These are phyloP conservation scores for Aspergillus quadricinctus DNA, from an alignment of 2,329 filamentous ascomycete species.

Conservation along the genomic window DNA sequence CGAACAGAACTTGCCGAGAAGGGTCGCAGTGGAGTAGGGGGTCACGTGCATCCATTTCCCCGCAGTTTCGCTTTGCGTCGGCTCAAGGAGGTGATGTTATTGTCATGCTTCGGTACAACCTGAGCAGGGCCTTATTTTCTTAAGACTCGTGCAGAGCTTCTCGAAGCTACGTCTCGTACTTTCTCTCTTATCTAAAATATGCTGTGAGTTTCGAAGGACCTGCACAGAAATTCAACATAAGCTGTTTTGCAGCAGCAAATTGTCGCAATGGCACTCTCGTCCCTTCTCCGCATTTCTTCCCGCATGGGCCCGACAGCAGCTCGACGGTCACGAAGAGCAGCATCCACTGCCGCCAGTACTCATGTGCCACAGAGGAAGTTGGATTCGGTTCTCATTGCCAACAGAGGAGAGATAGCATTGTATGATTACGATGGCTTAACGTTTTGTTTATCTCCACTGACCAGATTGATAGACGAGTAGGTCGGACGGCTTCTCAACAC, in stretches of 20 bases:
- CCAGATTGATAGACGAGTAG: slow-evolving; percentile 59
- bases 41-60: slow-evolving; percentile 27
- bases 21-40: slow-evolving; percentile 15
- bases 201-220: slow-evolving; percentile 1
- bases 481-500: slow-evolving; percentile 78
- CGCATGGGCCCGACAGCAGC: slow-evolving; percentile 28
- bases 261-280: slow-evolving; percentile 32
- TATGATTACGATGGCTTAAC: slow-evolving; percentile 26
- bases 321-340: slow-evolving; percentile 26
- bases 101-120: slow-evolving; percentile 1
- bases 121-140: slow-evolving; percentile 1
- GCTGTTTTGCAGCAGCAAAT: slow-evolving; percentile 1
- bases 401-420: slow-evolving; percentile 93
- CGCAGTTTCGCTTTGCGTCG: slow-evolving; percentile 38
- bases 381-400: slow-evolving; percentile 87
- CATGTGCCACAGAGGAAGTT: slow-evolving; percentile 36
- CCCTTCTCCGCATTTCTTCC: slow-evolving; percentile 38
- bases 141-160: not conserved
- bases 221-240: slow-evolving; percentile 8
- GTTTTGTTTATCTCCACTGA: slow-evolving; percentile 9
- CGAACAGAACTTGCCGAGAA: not conserved
- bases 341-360: slow-evolving; percentile 24
- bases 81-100: slow-evolving; percentile 19
- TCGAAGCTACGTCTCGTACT: not conserved
- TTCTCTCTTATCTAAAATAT: slow-evolving; percentile 4